Conservation (phyloP, 305 asterid species). For the Fraxinus ornus region DNA sequence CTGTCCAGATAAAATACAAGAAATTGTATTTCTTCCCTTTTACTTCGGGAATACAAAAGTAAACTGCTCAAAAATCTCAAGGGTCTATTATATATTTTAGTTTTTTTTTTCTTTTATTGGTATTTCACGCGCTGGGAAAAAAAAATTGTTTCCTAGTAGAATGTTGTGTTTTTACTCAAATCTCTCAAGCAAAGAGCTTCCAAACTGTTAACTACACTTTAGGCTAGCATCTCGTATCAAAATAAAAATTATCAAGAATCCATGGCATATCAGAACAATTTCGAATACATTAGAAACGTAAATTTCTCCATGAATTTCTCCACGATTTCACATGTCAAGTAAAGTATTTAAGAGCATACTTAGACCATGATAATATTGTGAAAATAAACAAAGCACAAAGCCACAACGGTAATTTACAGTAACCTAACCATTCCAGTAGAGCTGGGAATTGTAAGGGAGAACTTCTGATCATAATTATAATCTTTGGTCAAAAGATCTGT, state of each 20-base stretch:
- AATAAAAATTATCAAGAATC: background rate
- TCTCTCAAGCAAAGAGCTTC: background rate
- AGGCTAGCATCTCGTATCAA: background rate
- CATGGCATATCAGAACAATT: background rate
- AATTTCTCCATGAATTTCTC: background rate
- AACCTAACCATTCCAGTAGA: constrained; percentile 65
- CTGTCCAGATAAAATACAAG: background rate
- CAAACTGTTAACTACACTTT: background rate
- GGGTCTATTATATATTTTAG: background rate
- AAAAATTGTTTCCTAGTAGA: background rate
- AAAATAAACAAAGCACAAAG: constrained; percentile 7
- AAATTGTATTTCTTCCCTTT: background rate
- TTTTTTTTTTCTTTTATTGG: background rate
- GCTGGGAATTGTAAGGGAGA: constrained; percentile 66
- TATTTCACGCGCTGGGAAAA: background rate
- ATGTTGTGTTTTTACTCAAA: background rate
- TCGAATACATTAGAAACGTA: constrained; percentile 6
- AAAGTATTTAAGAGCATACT: constrained; percentile 1
- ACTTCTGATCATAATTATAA: constrained; percentile 83
- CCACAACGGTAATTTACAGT: background rate
- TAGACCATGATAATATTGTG: constrained; percentile 10
- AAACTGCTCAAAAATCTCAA: background rate
- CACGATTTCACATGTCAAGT: constrained; percentile 4
- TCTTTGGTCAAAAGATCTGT: constrained; percentile 84
- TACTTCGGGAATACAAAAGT: background rate